Evolutionary conservation across 2,329 filamentous ascomycete genomes (phyloP), one percentile per base, ranked within the genome.

Genomic region (Trichoderma simmonsii): DNA sequence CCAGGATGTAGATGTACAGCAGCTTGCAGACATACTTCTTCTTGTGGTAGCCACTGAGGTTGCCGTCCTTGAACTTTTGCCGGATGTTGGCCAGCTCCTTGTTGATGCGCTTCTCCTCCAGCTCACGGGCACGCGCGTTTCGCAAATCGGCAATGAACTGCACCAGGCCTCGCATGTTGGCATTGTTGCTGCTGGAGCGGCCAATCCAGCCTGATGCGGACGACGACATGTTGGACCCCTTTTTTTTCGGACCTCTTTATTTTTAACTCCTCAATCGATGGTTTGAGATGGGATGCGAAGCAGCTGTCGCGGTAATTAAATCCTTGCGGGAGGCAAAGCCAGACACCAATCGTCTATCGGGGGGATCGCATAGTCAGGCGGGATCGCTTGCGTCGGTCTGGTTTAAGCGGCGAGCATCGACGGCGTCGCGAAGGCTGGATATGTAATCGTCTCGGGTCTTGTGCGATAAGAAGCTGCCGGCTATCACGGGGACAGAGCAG

Each of bases 1-100:
- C 96, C 75, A 99, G 89, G 73, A 99, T 99, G 83, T 99, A 99
- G 79, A 99, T 98, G 82, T 99, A 99, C 74, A 99, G 87, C 76
- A 99, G 90, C 90, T 99, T 99, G 93, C 96, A 99, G 76, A 99
- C 96, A 81, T 99, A 99, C 92, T 99, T 99, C 89, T 99, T 99
- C 87, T 97, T 98, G 86, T 98, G 94, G 81, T 99, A 99, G 76
- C 96, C 97, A 80, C 92, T 97, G 72, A 99, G 86, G 80, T 88
- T 96, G 75, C 94, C 95, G 81, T 96, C 93, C 88, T 97, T 97
- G 86, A 98, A 99, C 84, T 98, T 98, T 85, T 98, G 94, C 79
- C 91, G 91, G 81, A 99, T 99, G 80, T 99, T 99, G 80, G 96
- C 96, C 82, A 99, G 85, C 85, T 99, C 96, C 86, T 99, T 99